A percentile compares a stretch with the other conserved stretches of the same genome.
phyloP scores from a whole-genome alignment of 352 stramenopile genomes.

The Globisporangium perplexum region DNA sequence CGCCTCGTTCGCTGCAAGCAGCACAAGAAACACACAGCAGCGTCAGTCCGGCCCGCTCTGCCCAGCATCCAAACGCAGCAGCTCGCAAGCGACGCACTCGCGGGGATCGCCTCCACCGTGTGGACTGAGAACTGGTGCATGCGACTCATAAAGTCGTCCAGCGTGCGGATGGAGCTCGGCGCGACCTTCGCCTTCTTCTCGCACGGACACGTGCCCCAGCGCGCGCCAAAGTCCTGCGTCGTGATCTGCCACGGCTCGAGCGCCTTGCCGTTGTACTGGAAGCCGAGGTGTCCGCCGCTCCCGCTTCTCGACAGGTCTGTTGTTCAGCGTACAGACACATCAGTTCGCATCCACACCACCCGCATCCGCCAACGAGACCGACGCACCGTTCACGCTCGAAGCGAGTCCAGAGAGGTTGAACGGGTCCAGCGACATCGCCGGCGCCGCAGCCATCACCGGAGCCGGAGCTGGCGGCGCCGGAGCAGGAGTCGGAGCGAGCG shows the following conservation, averaged over 20 bases:
- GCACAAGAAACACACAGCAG: not conserved
- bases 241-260: conserved; percentile 84
- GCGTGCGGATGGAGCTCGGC: conserved; percentile 66
- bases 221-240: conserved; percentile 81
- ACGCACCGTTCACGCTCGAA: conserved; percentile 66
- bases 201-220: conserved; percentile 75
- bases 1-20: conserved; percentile 73
- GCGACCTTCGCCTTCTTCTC: conserved; percentile 86
- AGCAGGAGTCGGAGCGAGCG: conserved; percentile 16
- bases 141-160: conserved; percentile 79
- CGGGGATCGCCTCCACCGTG: conserved; percentile 79
- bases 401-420: conserved; percentile 71
- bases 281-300: conserved; percentile 23
- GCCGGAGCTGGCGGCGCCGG: conserved; percentile 14
- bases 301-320: conserved; percentile 29
- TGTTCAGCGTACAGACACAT: not conserved
- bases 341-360: not conserved
- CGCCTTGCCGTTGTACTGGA: conserved; percentile 78
- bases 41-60: not conserved
- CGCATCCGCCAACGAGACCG: not conserved
- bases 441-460: conserved; percentile 14
- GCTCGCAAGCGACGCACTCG: conserved; percentile 52
- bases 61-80: conserved; percentile 6
- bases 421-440: conserved; percentile 41
- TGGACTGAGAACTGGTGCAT: conserved; percentile 78